A percentile compares a stretch with the other conserved stretches of the same genome.
Conservation (phyloP, 768 basidiomycete species). For the Boletus barrowsii region DNA sequence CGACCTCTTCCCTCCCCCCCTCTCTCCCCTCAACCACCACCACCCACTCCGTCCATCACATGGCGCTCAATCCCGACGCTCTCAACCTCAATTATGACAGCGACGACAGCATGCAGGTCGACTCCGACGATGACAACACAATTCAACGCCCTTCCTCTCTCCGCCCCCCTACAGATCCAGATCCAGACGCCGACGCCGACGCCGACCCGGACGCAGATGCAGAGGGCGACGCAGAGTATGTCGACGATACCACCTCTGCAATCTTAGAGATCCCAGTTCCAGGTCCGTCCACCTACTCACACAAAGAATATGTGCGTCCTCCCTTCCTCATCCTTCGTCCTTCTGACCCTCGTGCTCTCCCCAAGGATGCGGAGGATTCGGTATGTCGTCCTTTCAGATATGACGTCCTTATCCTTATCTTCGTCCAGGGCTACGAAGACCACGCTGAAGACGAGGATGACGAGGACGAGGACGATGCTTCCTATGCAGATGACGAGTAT, state of each 20-base stretch:
- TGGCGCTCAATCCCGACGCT: conserved; percentile 39
- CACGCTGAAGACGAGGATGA: conserved; percentile 51
- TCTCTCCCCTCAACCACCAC: conserved; percentile 37
- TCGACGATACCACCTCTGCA: conserved; percentile 36
- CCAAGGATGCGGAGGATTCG: conserved; percentile 33
- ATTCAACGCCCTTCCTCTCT: conserved; percentile 14
- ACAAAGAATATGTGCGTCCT: conserved; percentile 59
- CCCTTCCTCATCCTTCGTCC: conserved; percentile 9
- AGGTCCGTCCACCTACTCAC: conserved; percentile 43
- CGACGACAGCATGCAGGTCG: conserved; percentile 67
- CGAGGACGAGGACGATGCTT: conserved; percentile 67
- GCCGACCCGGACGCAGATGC: conserved; percentile 46
- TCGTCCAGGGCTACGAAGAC: conserved; percentile 58
- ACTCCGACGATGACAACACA: conserved; percentile 49
- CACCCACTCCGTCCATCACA: conserved; percentile 24
- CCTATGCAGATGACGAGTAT: conserved; percentile 77
- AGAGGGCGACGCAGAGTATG: conserved; percentile 42
- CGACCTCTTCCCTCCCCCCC: conserved; percentile 34
- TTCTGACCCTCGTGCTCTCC: neutral
- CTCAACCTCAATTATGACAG: conserved; percentile 54
- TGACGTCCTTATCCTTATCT: conserved; percentile 33
- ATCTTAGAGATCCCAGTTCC: conserved; percentile 36
- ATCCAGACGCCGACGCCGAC: conserved; percentile 58
- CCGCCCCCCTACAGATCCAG: conserved; percentile 24
- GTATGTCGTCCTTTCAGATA: conserved; percentile 19